Base-by-base conservation (phyloP, 192 early-diverging fungal species). In the Coemansia sp. region DNA sequence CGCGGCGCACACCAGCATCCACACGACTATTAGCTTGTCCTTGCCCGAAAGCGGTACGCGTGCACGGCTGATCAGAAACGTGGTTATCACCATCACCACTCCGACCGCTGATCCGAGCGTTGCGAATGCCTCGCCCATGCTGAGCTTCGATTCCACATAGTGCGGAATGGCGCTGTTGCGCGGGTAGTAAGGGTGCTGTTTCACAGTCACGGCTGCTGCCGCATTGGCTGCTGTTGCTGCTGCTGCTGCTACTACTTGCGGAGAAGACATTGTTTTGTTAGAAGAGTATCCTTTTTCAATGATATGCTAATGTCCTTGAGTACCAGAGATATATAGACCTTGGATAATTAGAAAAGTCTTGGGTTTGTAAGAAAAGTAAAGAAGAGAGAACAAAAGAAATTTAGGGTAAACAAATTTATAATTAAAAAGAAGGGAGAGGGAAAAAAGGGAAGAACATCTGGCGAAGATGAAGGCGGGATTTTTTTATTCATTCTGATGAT, bases 1-100 rank as follows among this genome's bases (percentile, higher is more conserved):
- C 46, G 86, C 87, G 1, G 90, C 91, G 62, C 88, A 95, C 40
- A 90, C 67, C 49, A 92, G 68, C 71, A 94, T 95, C 96, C 96
- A 98, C 13, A 90, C 65, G 40, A 95, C 90, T 11, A 89, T 73
- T 18, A 86, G 43, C 51, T 80, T 83, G 62, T 84, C 83, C 63
- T 74, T 69, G 63, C 64, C 62, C 42, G 75, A 43, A 16, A 75
- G 56, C 40, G 68, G 43, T 12, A 64, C 62, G 39, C 61, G 70
- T 3, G 75, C 66, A 10, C 55, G 69, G 41, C 60, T 37, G 48
- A 82, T 74, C 5, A 77, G 68, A 2, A 82, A 12, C 1, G 21
- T 46, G 47, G 65, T 72, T n/a, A 71, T 15, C 0, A 77, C 49
- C 15, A 63, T 62, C 47, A 77, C 10, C 32, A 52, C 54, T 0